These are phyloP conservation scores for Emergomyces orientalis DNA, from an alignment of 2,329 filamentous ascomycete genomes.

Conservation along the genomic window DNA sequence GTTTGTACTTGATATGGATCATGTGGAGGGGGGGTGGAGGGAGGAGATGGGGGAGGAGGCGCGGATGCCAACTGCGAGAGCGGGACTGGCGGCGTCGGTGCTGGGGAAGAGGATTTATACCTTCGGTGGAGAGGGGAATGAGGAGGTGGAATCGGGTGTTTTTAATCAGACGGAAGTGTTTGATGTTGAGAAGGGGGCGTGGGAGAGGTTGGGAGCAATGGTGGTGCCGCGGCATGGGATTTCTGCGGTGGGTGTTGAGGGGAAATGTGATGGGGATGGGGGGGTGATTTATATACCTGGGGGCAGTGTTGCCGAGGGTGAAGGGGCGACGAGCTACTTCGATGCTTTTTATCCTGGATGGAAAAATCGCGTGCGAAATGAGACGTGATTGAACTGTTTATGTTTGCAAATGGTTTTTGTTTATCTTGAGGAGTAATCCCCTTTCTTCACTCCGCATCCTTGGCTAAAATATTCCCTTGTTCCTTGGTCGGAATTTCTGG, in stretches of 20 bases:
- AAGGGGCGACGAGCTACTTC: neutral
- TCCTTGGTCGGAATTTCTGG: neutral
- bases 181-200: neutral
- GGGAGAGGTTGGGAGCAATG: neutral
- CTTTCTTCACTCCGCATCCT: too few relatives aligned
- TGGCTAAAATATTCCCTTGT: neutral
- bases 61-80: neutral
- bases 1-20: neutral
- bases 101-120: conserved; percentile 1
- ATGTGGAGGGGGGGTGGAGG: neutral
- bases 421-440: neutral
- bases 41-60: neutral
- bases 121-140: conserved; percentile 1
- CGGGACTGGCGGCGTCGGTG: neutral
- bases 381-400: neutral
- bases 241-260: neutral
- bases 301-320: neutral
- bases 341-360: neutral
- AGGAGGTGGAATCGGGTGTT: neutral
- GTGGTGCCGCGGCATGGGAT: neutral
- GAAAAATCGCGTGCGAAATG: neutral
- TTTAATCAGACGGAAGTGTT: conserved; percentile 4
- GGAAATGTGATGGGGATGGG: neutral
- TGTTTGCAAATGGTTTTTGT: neutral
- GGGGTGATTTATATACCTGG: neutral